Base-by-base conservation (phyloP, 2,329 filamentous ascomycete species). In the Raffaelea arxii region DNA sequence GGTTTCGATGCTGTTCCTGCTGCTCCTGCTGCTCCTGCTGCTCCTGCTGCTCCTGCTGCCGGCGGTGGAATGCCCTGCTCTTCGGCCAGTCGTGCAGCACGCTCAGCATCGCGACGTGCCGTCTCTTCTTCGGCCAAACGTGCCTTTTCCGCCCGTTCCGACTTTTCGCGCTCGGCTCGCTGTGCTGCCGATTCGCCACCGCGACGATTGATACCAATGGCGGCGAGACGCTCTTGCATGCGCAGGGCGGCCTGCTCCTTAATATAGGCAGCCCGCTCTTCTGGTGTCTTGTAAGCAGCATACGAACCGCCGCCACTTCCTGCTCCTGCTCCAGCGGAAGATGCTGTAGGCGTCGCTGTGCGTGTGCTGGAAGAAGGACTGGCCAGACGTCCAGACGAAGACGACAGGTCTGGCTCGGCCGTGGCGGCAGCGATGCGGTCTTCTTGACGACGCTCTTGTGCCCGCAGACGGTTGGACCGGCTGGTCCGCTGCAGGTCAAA, bases 211-310 rank as follows among this genome's bases (percentile, higher is more conserved):
- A 98, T 84, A 30, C 92, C 92, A 51, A 97, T 77, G 41, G 91
- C 91, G 50, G 92, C 92, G 58, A 98, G 78, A 50, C 92, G 83
- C 64, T 97, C 92, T 30, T 92, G 91, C 84, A 98, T 97, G 49
- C 91, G 86, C 61, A 91, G 87, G 63, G 97, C 90, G 9, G 92
- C 94, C 62, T 96, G 91, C 63, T 96, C 90, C 62, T 94, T 94
- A 60, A 97, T 96, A 59, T 94, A 95, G 5, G 91, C 89, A 30
- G 94, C 89, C 46, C 92, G 80, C 59, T 98, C 91, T 64, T 97
- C 90, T 1, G 90, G 84, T 0, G 90, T 95, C 65, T 86, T 87
- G 62, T 92, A 94, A 4, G 87, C 78, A 3, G 86, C 77, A 60
- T 94, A 94, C 1, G 84, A 83, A 3, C 80, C 78, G 25, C 78